Conservation (phyloP, 176 grass and related monocot species). For the Zea mays region DNA sequence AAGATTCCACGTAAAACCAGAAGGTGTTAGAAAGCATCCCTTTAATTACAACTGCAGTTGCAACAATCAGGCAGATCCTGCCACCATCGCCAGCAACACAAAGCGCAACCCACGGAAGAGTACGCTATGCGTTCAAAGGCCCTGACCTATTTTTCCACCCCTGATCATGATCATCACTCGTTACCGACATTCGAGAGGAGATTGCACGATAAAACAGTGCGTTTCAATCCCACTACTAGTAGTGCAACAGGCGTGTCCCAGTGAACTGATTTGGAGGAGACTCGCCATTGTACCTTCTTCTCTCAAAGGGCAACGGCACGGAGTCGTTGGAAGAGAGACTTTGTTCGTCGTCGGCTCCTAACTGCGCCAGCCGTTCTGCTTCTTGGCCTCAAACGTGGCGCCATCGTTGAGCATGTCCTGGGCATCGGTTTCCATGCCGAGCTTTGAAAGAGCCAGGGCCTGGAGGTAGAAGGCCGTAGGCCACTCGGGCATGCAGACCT, state of each 20-base stretch:
- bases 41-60: slow-evolving; percentile 48
- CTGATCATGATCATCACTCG: slow-evolving; percentile 10
- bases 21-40: slow-evolving; percentile 28
- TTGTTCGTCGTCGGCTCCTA: too few species aligned
- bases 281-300: background rate
- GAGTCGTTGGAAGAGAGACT: background rate
- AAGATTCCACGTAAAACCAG: slow-evolving; percentile 38
- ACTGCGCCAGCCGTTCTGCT: slow-evolving; percentile 87
- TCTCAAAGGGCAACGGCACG: background rate
- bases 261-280: slow-evolving; percentile 25
- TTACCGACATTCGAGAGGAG: slow-evolving; percentile 32
- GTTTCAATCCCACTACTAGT: slow-evolving; percentile 48
- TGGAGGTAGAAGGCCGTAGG: slow-evolving; percentile 95
- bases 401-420: slow-evolving; percentile 98
- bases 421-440: slow-evolving; percentile 96
- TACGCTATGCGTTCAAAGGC: background rate
- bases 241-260: slow-evolving; percentile 11
- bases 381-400: slow-evolving; percentile 88
- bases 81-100: slow-evolving; percentile 11
- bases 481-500: slow-evolving; percentile 99
- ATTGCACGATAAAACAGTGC: slow-evolving; percentile 58
- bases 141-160: slow-evolving; percentile 27
- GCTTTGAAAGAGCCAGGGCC: slow-evolving; percentile 91
- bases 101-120: slow-evolving; percentile 17
- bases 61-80: slow-evolving; percentile 33